Evolutionary conservation across 2,329 filamentous ascomycete genomes (phyloP).

Genomic region (Dactylonectria estremocensis): DNA sequence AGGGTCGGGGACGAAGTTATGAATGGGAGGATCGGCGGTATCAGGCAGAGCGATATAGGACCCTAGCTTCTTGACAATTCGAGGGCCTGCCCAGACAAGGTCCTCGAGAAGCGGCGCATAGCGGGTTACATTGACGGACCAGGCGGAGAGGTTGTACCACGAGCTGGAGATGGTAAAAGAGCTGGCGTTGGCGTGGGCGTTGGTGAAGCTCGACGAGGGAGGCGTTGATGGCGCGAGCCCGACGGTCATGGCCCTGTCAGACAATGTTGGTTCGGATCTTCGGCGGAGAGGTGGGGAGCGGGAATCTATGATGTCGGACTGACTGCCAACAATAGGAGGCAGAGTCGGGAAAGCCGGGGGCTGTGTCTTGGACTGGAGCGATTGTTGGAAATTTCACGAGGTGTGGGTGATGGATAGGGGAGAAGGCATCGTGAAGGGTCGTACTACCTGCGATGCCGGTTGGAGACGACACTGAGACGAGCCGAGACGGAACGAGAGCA

Average conservation of each 20-base stretch:
- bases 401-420: slow-evolving; percentile 27
- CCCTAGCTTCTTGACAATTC: slow-evolving; percentile 78
- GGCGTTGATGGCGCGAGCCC: slow-evolving; percentile 40
- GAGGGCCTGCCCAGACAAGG: slow-evolving; percentile 77
- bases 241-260: slow-evolving; percentile 44
- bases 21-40: slow-evolving; percentile 69
- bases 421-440: slow-evolving; percentile 44
- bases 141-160: slow-evolving; percentile 70
- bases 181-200: slow-evolving; percentile 26
- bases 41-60: slow-evolving; percentile 74
- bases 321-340: background rate
- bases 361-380: background rate
- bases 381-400: slow-evolving; percentile 27
- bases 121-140: slow-evolving; percentile 72
- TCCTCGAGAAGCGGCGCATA: slow-evolving; percentile 78
- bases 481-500: slow-evolving; percentile 12
- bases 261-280: slow-evolving; percentile 9
- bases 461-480: slow-evolving; percentile 14
- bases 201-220: slow-evolving; percentile 39
- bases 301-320: slow-evolving; percentile 7
- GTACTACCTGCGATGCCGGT: slow-evolving; percentile 31
- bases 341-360: background rate
- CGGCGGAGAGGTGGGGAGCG: slow-evolving; percentile 1
- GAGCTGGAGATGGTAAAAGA: slow-evolving; percentile 40
- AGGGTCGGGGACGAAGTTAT: slow-evolving; percentile 38